Percentiles rank a stretch among this genome's conserved stretches.
Conservation (phyloP, 495 filamentous ascomycete species). For the Tuber magnatum region DNA sequence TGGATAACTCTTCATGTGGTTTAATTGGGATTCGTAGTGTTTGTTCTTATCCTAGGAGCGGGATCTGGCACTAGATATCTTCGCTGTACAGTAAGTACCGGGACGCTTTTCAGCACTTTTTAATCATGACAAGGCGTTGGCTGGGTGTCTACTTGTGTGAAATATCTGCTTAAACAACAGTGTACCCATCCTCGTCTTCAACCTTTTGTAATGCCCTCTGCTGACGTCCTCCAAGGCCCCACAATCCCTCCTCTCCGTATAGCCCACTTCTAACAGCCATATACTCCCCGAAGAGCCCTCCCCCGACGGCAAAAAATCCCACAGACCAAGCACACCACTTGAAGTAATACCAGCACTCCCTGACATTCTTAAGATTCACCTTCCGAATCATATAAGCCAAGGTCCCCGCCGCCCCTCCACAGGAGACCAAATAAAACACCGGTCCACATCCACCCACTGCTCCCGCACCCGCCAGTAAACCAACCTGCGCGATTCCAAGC, state of each 20-base stretch:
- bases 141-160: neutral
- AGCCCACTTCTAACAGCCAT: constrained; percentile 41
- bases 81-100: neutral
- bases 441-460: constrained; percentile 67
- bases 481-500: constrained; percentile 66
- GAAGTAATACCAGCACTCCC: constrained; percentile 98
- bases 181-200: neutral
- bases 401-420: constrained; percentile 69
- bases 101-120: neutral
- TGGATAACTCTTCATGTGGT: neutral
- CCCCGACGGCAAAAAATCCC: constrained; percentile 57
- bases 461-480: constrained; percentile 72
- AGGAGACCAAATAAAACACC: constrained; percentile 74
- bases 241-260: constrained; percentile 36
- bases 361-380: constrained; percentile 74
- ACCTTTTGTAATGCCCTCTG: constrained; percentile 8
- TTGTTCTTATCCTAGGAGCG: neutral
- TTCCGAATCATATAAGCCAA: constrained; percentile 81
- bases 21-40: neutral
- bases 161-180: neutral
- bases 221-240: constrained; percentile 24
- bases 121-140: neutral
- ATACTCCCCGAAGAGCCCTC: constrained; percentile 56
- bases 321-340: constrained; percentile 65
- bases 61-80: neutral